phyloP scores from a whole-genome alignment of 2,329 filamentous ascomycete genomes.

The Alternaria gaisen region DNA sequence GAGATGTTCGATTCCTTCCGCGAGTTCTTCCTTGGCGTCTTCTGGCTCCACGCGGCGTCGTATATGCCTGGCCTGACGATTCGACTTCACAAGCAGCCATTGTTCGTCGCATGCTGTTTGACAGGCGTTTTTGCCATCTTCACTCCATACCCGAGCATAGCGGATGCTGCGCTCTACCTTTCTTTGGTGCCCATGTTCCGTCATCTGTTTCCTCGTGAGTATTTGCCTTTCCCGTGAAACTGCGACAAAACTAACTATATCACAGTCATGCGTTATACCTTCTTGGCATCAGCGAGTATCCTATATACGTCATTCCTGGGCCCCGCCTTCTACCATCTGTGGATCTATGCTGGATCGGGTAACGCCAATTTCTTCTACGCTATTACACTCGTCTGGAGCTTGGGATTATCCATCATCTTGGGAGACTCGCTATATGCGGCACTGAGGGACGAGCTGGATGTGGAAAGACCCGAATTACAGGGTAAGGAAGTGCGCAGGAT shows the following conservation, averaged over 20 bases:
- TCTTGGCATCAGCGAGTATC: conserved; percentile 82
- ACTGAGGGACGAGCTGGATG: conserved; percentile 91
- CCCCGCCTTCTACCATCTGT: conserved; percentile 94
- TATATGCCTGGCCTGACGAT: conserved; percentile 89
- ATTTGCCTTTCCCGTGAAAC: too few species aligned
- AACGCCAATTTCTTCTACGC: conserved; percentile 99
- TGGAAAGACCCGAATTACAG: conserved; percentile 86
- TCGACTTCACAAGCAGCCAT: conserved; percentile 82
- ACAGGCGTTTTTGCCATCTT: conserved; percentile 93
- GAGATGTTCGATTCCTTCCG: conserved; percentile 99
- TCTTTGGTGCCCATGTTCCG: conserved; percentile 83
- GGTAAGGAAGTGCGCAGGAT: conserved; percentile 90
- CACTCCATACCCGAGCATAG: conserved; percentile 94
- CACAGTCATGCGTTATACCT: conserved; percentile 88
- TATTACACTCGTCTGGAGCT: conserved; percentile 97
- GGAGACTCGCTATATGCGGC: conserved; percentile 89
- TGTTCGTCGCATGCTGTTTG: conserved; percentile 85
- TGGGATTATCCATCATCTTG: conserved; percentile 85
- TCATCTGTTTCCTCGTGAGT: conserved; percentile 85
- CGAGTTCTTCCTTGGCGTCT: conserved; percentile 95
- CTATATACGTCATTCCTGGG: conserved; percentile 89
- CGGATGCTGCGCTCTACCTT: conserved; percentile 87
- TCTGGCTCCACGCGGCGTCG: conserved; percentile 92
- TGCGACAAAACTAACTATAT: conserved; percentile 12
- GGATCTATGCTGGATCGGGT: conserved; percentile 97